Evolutionary conservation across 2,329 filamentous ascomycete genomes (phyloP).

Genomic region (Aspergillus proliferans): DNA sequence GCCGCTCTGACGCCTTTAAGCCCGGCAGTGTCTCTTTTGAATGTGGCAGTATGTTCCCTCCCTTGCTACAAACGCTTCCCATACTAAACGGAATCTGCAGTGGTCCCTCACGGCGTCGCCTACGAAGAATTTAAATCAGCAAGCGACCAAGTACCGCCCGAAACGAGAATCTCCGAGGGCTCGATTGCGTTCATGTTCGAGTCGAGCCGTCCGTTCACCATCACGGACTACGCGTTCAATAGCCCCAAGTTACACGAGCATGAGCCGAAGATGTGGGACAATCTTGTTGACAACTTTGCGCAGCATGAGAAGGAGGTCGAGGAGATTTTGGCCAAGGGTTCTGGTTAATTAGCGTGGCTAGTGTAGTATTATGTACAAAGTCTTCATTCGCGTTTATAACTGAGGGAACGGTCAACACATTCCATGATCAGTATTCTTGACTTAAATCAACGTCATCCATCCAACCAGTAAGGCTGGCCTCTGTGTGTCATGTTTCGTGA

Average conservation of each 20-base stretch:
- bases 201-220: constrained; percentile 29
- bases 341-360: too few species aligned
- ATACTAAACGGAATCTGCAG: constrained; percentile 10
- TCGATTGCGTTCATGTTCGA: constrained; percentile 34
- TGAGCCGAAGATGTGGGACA: constrained; percentile 50
- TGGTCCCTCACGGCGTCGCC: constrained; percentile 32
- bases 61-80: neutral
- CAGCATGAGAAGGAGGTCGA: constrained; percentile 43
- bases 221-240: constrained; percentile 31
- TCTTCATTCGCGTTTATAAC: too few species aligned
- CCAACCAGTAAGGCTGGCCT: too few species aligned
- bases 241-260: constrained; percentile 40
- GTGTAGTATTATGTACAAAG: too few species aligned
- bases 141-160: constrained; percentile 19
- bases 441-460: too few species aligned
- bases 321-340: constrained; percentile 32
- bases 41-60: constrained; percentile 24
- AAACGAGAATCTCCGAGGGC: constrained; percentile 25
- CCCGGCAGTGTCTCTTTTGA: constrained; percentile 31
- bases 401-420: too few species aligned
- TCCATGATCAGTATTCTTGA: too few species aligned
- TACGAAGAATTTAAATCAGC: constrained; percentile 31
- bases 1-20: constrained; percentile 29
- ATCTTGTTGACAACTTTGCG: constrained; percentile 49
- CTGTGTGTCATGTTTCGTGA: too few species aligned